These are phyloP conservation scores for Apiotrichum laibachii DNA, from an alignment of 1,284 basidiomycete genomes.

Conservation along the genomic window DNA sequence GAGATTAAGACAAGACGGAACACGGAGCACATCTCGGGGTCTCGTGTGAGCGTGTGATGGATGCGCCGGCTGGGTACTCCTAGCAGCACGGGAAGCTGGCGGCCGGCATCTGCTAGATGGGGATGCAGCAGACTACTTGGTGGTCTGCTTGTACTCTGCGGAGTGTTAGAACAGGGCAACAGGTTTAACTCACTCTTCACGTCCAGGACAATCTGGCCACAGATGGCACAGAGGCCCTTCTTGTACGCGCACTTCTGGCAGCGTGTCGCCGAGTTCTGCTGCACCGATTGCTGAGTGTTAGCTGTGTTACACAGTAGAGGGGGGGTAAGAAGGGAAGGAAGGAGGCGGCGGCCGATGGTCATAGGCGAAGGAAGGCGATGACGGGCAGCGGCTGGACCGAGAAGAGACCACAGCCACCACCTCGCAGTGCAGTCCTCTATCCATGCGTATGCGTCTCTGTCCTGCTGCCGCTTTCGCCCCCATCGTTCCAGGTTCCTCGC, in stretches of 20 bases:
- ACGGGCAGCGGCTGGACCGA: too few relatives aligned
- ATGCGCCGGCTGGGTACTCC: too few relatives aligned
- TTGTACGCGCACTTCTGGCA: constrained; percentile 53
- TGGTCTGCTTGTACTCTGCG: constrained; percentile 43
- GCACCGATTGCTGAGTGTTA: constrained; percentile 31
- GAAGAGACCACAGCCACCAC: too few relatives aligned
- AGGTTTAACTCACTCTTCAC: constrained; percentile 31
- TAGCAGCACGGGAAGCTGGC: too few relatives aligned
- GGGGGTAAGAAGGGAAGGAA: neutral
- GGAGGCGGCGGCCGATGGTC: neutral
- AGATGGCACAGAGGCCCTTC: constrained; percentile 52
- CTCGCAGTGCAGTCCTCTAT: too few relatives aligned
- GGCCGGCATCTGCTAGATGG: too few relatives aligned
- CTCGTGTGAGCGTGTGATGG: too few relatives aligned
- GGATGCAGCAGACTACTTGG: constrained; percentile 24
- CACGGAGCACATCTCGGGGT: too few relatives aligned
- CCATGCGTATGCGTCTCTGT: too few relatives aligned
- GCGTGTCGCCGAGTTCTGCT: constrained; percentile 47
- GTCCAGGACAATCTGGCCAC: constrained; percentile 48
- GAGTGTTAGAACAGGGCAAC: neutral
- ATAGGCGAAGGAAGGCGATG: too few relatives aligned
- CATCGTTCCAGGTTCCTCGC: neutral
- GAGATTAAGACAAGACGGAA: too few relatives aligned
- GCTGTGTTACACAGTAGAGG: neutral
- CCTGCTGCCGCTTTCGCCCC: too few relatives aligned